Evolutionary conservation across 2,329 filamentous ascomycete species (phyloP).

Genomic region (Fusarium tuaranense): DNA sequence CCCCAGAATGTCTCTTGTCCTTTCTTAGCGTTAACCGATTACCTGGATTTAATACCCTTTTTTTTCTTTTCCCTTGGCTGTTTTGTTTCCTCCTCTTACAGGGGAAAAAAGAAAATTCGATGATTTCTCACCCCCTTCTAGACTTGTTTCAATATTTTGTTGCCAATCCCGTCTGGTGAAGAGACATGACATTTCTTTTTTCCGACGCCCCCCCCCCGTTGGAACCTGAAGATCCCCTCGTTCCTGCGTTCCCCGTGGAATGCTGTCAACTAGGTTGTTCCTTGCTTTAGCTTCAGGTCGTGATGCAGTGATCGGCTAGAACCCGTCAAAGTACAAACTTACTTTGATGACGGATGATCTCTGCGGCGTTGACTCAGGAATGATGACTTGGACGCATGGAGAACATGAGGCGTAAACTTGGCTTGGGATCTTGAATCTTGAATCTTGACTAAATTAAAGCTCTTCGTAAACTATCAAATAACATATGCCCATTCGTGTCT

Average conservation of each 20-base stretch:
- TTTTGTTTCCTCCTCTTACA: slow-evolving; percentile 4
- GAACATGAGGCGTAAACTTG: neutral
- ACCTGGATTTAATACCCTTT: slow-evolving; percentile 6
- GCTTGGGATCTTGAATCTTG: neutral
- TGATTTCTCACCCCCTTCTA: slow-evolving; percentile 2
- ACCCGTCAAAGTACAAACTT: slow-evolving; percentile 15
- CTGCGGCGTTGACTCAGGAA: slow-evolving; percentile 5
- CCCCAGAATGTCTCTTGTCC: slow-evolving; percentile 14
- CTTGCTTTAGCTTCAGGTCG: slow-evolving; percentile 12
- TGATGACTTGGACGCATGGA: neutral
- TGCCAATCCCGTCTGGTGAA: slow-evolving; percentile 13
- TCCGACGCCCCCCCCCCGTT: neutral
- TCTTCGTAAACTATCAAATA: slow-evolving; percentile 21
- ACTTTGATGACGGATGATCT: neutral
- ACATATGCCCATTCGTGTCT: slow-evolving; percentile 25
- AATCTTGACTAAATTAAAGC: slow-evolving; percentile 11
- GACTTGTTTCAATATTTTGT: neutral
- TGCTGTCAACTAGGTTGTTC: slow-evolving; percentile 26
- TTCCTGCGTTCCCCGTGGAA: slow-evolving; percentile 15
- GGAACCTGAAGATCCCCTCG: slow-evolving; percentile 8
- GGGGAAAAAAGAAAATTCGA: neutral
- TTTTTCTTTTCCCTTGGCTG: slow-evolving; percentile 5
- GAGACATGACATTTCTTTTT: slow-evolving; percentile 23
- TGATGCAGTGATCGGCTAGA: slow-evolving; percentile 20
- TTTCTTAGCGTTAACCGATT: slow-evolving; percentile 18